Base-by-base conservation (phyloP, 257 asterid species). In the Penstemon newberryi region DNA sequence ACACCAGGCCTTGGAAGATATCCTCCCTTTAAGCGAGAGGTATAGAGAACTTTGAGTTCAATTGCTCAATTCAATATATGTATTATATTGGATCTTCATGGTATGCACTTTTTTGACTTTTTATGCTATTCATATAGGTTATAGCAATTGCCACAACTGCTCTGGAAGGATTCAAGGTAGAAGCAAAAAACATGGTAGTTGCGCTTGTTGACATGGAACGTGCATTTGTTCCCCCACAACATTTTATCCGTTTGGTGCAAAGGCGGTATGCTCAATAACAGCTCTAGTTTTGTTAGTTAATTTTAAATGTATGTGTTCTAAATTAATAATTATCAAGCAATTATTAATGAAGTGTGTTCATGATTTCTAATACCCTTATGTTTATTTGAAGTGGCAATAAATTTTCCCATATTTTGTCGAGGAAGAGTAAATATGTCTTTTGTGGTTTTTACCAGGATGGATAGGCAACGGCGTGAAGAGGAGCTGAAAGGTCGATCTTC, bases 131-230 rank as follows among this genome's bases (percentile, higher is more conserved):
- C 67, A 55, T 71, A 8, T 74, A 93, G 99, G 96, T 93, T 65
- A 73, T 93, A 69, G 85, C 86, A 69, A 87, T 93, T 71, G 99
- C 99, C 66, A 79, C 96, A 47, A 75, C 86, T 69, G 99, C 99
- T 47, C 66, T 90, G 83, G 97, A 93, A 82, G 96, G 95, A 19
- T 93, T 87, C 80, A 93, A 89, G 84, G 78, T 10, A 71, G 96
- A 93, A 75, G 92, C 99, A 8, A 88, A 82, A 80, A 90, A 76
- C 71, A 93, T 93, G 97, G 99, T 93, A 42, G 97, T 91, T 72
- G 97, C 96, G 36, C 95, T 93, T 80, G 99, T 93, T 47, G 97
- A 93, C 86, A 93, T 93, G 99, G 97, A 93, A 79, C 86, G 96
- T 44, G 99, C 95, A 49, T 93, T 86, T 83, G 99, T 93, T 65